Percentiles rank a stretch among this genome's conserved stretches.
Conservation (phyloP, 441 rosid genomes). For the Biscutella laevigata region DNA sequence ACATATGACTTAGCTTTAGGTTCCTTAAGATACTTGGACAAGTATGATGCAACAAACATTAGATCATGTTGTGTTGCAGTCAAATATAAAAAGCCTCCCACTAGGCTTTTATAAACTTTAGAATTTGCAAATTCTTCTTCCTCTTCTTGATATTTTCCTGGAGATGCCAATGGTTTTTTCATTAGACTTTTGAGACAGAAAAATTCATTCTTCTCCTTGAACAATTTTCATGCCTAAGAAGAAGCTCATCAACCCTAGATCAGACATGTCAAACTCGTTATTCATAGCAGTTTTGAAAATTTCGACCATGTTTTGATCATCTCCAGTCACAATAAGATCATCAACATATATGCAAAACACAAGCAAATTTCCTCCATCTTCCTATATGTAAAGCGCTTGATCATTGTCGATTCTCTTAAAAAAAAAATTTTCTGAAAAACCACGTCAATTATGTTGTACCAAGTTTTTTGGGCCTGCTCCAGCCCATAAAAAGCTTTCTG, state of each 20-base stretch:
- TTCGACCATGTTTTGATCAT: fast-evolving
- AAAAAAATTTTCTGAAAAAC: background rate
- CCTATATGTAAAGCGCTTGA: background rate
- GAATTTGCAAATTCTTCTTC: background rate
- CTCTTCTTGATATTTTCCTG: background rate
- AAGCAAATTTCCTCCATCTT: fast-evolving
- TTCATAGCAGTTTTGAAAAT: background rate
- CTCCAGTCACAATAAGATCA: background rate
- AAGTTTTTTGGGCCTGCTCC: background rate
- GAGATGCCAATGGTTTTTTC: background rate
- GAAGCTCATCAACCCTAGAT: background rate
- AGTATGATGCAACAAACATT: background rate
- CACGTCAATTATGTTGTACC: background rate
- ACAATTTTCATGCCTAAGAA: no score
- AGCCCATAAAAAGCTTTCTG: background rate
- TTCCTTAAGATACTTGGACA: background rate
- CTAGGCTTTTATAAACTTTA: background rate
- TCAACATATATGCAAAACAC: background rate
- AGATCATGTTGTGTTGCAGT: background rate
- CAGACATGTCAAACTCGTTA: slow-evolving; percentile 2
- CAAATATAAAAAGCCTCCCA: background rate
- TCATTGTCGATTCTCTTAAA: background rate
- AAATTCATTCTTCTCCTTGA: background rate
- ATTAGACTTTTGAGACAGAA: background rate
- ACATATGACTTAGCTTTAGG: background rate